Conservation (phyloP, 2,329 filamentous ascomycete species). For the Helicocarpus griseus region DNA sequence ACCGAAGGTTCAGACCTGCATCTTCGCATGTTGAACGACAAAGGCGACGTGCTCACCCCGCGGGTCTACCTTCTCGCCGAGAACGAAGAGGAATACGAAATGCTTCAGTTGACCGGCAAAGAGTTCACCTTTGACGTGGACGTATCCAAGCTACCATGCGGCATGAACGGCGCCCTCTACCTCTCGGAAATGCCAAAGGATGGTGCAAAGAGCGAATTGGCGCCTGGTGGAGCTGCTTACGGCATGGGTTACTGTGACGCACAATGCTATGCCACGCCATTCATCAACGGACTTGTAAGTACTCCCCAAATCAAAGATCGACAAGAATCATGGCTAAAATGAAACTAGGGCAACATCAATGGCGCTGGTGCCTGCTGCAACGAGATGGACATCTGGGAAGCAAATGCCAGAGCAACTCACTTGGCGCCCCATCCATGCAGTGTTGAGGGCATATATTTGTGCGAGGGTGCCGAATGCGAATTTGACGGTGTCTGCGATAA, state of each 20-base stretch:
- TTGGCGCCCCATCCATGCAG: constrained; percentile 55
- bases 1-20: constrained; percentile 38
- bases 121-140: constrained; percentile 64
- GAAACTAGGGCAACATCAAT: constrained; percentile 38
- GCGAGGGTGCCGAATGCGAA: constrained; percentile 40
- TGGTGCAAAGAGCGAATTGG: constrained; percentile 46
- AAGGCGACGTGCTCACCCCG: constrained; percentile 33
- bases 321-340: neutral
- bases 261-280: constrained; percentile 33
- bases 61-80: constrained; percentile 51
- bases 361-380: constrained; percentile 51
- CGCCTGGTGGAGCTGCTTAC: constrained; percentile 46
- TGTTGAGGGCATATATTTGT: constrained; percentile 39
- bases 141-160: constrained; percentile 57
- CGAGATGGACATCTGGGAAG: constrained; percentile 61
- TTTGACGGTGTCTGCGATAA: constrained; percentile 50
- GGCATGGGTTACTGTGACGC: constrained; percentile 55
- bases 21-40: constrained; percentile 36
- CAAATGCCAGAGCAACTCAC: constrained; percentile 52
- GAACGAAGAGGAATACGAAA: constrained; percentile 49
- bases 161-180: constrained; percentile 61
- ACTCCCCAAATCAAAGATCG: neutral
- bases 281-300: neutral
- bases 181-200: constrained; percentile 50
- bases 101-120: constrained; percentile 52